These are phyloP conservation scores for Plantago coronopus DNA, from an alignment of 305 asterid species.

Conservation along the genomic window DNA sequence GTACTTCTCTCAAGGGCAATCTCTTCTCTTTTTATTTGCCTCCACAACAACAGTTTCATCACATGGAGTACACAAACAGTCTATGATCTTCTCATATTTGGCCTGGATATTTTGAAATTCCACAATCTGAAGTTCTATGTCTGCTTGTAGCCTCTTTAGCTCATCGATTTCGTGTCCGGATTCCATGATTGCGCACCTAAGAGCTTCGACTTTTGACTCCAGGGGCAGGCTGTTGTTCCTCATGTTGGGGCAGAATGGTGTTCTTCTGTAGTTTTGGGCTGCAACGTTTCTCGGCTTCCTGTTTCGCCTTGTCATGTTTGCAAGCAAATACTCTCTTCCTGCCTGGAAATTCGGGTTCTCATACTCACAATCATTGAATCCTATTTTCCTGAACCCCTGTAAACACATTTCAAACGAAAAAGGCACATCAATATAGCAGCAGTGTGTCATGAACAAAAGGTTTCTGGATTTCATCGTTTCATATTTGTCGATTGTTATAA, in stretches of 20 bases:
- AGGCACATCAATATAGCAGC: too few species aligned
- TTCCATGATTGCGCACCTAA: slow-evolving; percentile 17
- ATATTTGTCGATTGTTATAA: too few species aligned
- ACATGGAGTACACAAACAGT: slow-evolving; percentile 25
- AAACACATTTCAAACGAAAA: not conserved
- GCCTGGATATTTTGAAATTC: slow-evolving; percentile 6
- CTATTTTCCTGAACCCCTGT: slow-evolving; percentile 62
- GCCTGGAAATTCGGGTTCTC: slow-evolving; percentile 40
- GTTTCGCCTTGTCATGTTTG: slow-evolving; percentile 38
- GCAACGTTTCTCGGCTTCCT: not conserved
- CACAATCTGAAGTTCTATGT: slow-evolving; percentile 25
- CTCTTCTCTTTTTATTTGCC: too few species aligned
- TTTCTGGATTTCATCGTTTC: too few species aligned
- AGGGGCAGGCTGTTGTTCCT: not conserved
- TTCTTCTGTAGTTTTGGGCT: not conserved
- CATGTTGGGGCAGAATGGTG: not conserved
- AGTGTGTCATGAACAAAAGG: too few species aligned
- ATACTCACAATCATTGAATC: slow-evolving; percentile 53
- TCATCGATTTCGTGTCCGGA: slow-evolving; percentile 31
- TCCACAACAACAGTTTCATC: not conserved
- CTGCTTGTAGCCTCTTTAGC: slow-evolving; percentile 29
- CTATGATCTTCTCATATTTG: slow-evolving; percentile 14
- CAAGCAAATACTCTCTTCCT: slow-evolving; percentile 40
- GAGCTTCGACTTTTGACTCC: slow-evolving; percentile 19
- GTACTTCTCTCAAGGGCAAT: too few species aligned